Evolutionary conservation across 371 early-diverging fungal genomes (phyloP), one percentile per base, ranked within the genome.

Genomic region (Mucor plumbeus): DNA sequence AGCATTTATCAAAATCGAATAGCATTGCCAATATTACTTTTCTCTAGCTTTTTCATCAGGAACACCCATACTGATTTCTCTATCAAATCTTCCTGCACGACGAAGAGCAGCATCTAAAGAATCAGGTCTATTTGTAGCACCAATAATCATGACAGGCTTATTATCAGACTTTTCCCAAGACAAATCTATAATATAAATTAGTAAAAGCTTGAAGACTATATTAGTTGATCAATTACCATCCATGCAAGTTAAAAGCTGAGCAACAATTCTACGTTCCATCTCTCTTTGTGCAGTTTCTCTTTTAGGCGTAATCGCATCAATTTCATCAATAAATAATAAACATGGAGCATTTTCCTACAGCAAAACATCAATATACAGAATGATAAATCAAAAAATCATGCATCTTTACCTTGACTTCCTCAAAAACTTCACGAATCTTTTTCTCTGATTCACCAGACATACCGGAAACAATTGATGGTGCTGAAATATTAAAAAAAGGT

Each of bases 371-470:
- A 5, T 8, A 8, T 59, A 15, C 26, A 58, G 5, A 36, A 38
- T 3, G 4, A n/a, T 34, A 15, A 15, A 13, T 47, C 38, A 15
- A 10, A 11, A 11, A 14, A 33, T 13, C 47, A 43, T 43, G 53
- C 15, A 4, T 60, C 57, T 67, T 26, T 76, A 84, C 89, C 73
- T 82, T 93, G 13, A 99, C 99, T 70, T 97, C 96, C 39, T 97
- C 95, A 85, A 99, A 99, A 0, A 99, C 91, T 67, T 99, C 99
- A 60, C 99, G 89, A 21, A 99, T 90, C 85, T 99, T 99, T 74
- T 95, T 96, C 77, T 99, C 99, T 8, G 97, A 97, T 81, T 99
- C 99, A 60, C 99, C 99, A 17, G 97, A 94, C 97, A 99, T 97
- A 36, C 99, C 99, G 10, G 97, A 95, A 33, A 99, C 98, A 40